Base-by-base conservation (phyloP, 345 rosid species). In the Populus deltoides region DNA sequence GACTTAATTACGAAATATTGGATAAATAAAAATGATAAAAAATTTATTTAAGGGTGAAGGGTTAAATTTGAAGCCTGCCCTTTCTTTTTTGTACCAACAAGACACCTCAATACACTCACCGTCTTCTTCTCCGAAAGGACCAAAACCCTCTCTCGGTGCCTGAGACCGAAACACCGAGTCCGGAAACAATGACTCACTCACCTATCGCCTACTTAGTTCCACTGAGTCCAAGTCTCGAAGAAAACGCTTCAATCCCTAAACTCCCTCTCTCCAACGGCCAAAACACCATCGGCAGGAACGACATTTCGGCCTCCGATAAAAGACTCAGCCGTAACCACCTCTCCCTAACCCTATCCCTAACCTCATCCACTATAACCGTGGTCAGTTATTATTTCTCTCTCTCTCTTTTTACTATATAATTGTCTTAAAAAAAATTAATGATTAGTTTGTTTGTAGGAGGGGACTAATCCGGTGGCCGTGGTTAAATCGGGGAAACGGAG, bases 271-370 rank as follows among this genome's bases (percentile, higher is more conserved):
- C 86, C 57, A 16, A 63, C 68, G 97, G 97, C 61, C 83, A 87
- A 66, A 96, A 89, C 85, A 74, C 77, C 66, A 83, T 96, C 80
- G 98, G 99, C 68, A 94, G 98, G 51, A 15, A 73, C 78, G 81
- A 81, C 66, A 77, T 93, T 70, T 71, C 90, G 59, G 47, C 84
- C 72, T 65, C 90, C 68, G 97, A 92, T 80, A 92, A 91, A 83
- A 83, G 98, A 27, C 90, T 96, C 81, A 96, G 99, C 87, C 97
- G 97, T 79, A 87, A 88, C 68, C 99, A 93, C 82, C 83, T 96
- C 82, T 82, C 92, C 65, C 76, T 93, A 22, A 80, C 83, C 47
- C 69, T 45, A 45, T 82, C 87, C 33, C 89, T 90, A 77, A 90
- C 91, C 81, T 88, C 97, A 29, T 90, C 90, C 75, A 78, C 72